These are phyloP conservation scores for Eutypella sp. DNA, from an alignment of 2,329 filamentous ascomycete species.

Conservation along the genomic window DNA sequence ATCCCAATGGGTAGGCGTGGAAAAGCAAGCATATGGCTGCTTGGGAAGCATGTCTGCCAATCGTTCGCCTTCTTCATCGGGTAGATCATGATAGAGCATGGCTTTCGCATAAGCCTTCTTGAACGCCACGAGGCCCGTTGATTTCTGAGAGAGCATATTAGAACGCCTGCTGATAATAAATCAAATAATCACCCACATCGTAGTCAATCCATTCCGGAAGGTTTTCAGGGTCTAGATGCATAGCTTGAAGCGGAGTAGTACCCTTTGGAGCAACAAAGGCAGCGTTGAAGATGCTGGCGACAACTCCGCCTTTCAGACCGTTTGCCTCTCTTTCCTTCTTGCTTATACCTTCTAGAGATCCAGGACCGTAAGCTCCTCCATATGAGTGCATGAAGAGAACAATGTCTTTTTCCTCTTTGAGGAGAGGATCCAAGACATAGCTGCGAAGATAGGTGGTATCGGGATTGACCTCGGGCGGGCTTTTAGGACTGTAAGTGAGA, in stretches of 20 bases:
- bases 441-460: slow-evolving; percentile 1
- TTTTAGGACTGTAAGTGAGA: not conserved
- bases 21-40: not conserved
- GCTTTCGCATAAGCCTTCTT: not conserved
- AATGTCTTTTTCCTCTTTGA: not conserved
- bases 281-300: not conserved
- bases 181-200: not conserved
- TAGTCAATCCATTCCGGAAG: slow-evolving; percentile 1
- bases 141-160: not conserved
- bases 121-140: slow-evolving; percentile 1
- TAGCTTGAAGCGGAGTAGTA: not conserved
- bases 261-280: not conserved
- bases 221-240: not conserved
- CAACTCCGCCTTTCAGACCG: not conserved
- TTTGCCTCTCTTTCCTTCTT: slow-evolving; percentile 1
- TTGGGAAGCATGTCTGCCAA: not conserved
- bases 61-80: not conserved
- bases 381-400: slow-evolving; percentile 2
- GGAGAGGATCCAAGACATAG: not conserved
- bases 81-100: slow-evolving; percentile 1
- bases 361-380: slow-evolving; percentile 1
- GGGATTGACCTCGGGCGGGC: not conserved
- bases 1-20: not conserved
- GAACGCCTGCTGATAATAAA: not conserved
- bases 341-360: slow-evolving; percentile 1